Percentiles rank a stretch among this genome's conserved stretches.
These are phyloP conservation scores for Lagenidium sp. DNA, from an alignment of 352 stramenopile genomes.

Conservation along the genomic window DNA sequence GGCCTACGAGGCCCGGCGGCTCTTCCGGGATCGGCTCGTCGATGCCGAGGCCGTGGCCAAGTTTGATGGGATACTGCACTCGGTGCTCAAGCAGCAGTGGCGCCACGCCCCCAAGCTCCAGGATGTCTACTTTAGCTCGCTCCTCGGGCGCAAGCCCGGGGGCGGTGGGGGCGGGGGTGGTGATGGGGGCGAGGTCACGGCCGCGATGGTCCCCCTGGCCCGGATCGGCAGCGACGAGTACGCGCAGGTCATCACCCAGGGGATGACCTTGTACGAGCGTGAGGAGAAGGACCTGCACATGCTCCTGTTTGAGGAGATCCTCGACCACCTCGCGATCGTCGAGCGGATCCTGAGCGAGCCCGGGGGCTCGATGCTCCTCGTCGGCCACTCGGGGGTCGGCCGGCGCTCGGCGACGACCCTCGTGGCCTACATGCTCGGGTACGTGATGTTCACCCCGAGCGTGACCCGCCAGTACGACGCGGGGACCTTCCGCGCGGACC, in stretches of 20 bases:
- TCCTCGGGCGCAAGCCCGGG: slow-evolving; percentile 36
- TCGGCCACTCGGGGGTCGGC: slow-evolving; percentile 85
- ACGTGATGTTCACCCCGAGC: slow-evolving; percentile 75
- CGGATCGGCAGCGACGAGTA: slow-evolving; percentile 81
- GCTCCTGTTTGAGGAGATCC: slow-evolving; percentile 89
- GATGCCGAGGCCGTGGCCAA: slow-evolving; percentile 59
- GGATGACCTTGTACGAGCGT: slow-evolving; percentile 91
- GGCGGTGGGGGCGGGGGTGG: slow-evolving; percentile 8
- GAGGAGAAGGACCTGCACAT: slow-evolving; percentile 93
- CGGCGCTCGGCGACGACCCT: slow-evolving; percentile 77
- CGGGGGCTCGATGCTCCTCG: slow-evolving; percentile 84
- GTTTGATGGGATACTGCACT: slow-evolving; percentile 84
- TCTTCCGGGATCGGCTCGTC: slow-evolving; percentile 90
- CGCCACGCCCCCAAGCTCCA: slow-evolving; percentile 68
- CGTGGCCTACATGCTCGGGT: slow-evolving; percentile 87
- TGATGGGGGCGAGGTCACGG: slow-evolving; percentile 2
- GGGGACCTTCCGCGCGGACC: slow-evolving; percentile 72
- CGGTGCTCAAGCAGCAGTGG: slow-evolving; percentile 81
- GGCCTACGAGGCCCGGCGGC: slow-evolving; percentile 77
- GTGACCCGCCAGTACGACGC: slow-evolving; percentile 69
- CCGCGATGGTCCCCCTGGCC: slow-evolving; percentile 22
- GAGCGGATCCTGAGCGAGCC: slow-evolving; percentile 85
- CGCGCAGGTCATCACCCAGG: slow-evolving; percentile 71
- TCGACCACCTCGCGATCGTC: slow-evolving; percentile 87
- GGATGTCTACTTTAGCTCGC: slow-evolving; percentile 82